Evolutionary conservation across 768 basidiomycete genomes (phyloP), one percentile per base, ranked within the genome.

Genomic region (Holtermanniella nyarrowii): DNA sequence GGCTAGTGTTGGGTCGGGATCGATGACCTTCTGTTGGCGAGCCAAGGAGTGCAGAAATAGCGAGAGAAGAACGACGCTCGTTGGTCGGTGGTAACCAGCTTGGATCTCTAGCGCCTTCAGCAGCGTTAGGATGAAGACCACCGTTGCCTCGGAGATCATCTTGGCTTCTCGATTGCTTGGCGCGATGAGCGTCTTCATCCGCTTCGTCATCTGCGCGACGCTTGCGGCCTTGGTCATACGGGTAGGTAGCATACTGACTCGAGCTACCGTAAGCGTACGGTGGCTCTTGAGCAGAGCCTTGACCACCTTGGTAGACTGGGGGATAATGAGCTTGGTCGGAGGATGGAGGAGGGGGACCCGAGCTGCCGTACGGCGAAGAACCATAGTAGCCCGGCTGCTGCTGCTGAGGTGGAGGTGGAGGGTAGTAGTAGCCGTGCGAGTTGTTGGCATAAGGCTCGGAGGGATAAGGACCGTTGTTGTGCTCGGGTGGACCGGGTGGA

Each of bases 41-140:
- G 4, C 63, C 66, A 10, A 68, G 52, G 26, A 68, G 47, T 40
- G 66, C 66, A 12, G 66, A 68, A 26, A 68, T 68, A 14, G 66
- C 66, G 13, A 68, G 42, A 14, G 61, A 63, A 2, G 63, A 65
- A 21, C 66, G 50, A 23, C 66, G 43, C 42, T 68, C 66, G 1
- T 57, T 51, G 5, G 58, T 52, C 12, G 61, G 63, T 5, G 66
- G 66, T 26, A 68, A 47, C 66, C 66, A 68, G 46, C 56, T 22
- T n/a, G 50, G 37, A 45, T 63, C 61, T 18, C 53, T 26, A 16
- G 44, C 42, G 4, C 42, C 31, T 22, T 41, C 41, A 26, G 59
- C 48, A 14, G 31, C 42, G 24, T 55, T 43, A 21, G 48, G 53
- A 21, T 51, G 45, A 14, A 50, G 50, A 24, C 41, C 50, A 26